Conservation (phyloP, 2,329 filamentous ascomycete species). For the Trichophyton equinum region DNA sequence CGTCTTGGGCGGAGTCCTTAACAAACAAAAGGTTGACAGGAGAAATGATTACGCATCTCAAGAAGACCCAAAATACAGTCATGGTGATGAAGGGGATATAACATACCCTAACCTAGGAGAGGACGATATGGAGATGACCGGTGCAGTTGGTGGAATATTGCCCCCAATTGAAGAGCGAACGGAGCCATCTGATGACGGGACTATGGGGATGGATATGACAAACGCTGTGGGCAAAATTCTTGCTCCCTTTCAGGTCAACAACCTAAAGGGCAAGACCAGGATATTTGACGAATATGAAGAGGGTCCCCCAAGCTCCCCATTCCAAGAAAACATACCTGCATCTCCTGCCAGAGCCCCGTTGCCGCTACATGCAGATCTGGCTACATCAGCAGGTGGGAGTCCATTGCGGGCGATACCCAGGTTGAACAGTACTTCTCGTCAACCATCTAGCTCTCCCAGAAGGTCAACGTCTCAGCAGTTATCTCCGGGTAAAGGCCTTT, state of each 20-base stretch:
- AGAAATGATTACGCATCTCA: conserved; percentile 9
- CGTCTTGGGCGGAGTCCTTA: conserved; percentile 32
- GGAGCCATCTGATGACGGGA: conserved; percentile 32
- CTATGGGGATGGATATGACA: conserved; percentile 57
- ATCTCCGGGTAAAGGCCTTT: conserved; percentile 29
- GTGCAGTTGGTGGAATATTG: conserved; percentile 35
- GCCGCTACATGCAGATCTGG: conserved; percentile 26
- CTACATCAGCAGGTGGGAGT: conserved; percentile 41
- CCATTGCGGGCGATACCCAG: conserved; percentile 45
- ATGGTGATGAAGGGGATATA: conserved; percentile 5
- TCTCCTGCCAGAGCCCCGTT: conserved; percentile 21
- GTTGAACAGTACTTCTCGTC: conserved; percentile 34
- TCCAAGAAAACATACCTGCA: conserved; percentile 25
- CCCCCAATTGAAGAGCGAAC: conserved; percentile 28
- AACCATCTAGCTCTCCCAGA: conserved; percentile 33
- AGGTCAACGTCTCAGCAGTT: conserved; percentile 25
- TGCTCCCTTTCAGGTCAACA: conserved; percentile 30
- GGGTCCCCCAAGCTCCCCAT: conserved; percentile 37
- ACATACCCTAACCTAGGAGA: conserved; percentile 17
- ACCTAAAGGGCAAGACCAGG: conserved; percentile 45
- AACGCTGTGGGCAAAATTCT: conserved; percentile 52
- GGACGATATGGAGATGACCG: conserved; percentile 49
- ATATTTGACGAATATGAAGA: conserved; percentile 38
- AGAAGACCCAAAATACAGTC: conserved; percentile 1
- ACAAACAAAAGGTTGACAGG: conserved; percentile 12